Evolutionary conservation across 2,329 filamentous ascomycete species (phyloP), one percentile per base, ranked within the genome.

Genomic region (Arachnopeziza araneosa): DNA sequence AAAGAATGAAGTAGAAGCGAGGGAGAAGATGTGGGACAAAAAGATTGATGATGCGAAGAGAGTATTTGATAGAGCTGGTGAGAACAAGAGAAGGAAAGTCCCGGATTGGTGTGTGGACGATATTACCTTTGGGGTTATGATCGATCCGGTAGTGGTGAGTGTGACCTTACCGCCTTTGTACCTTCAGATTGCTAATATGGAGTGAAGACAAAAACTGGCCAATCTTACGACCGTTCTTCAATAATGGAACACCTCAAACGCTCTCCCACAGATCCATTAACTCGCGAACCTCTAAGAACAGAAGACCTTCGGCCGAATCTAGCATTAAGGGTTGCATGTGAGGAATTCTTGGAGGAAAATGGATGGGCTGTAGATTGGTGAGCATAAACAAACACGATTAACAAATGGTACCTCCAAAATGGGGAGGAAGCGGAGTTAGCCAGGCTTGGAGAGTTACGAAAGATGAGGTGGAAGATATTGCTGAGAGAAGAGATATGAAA

Each of bases 201-300:
- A 23, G 10, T 23, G n/a, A 17, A 58, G 87, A 93, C 90, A 1
- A 92, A 89, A 69, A 93, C 89, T 1, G 95, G 95, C 14, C 90
- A 93, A 65, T 95, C 89, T 1, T 99, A 96, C 72, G 95, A 98
- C 73, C 84, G 93, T 50, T 82, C 90, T 0, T 90, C 90, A 19
- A 88, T 99, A 62, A 80, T 92, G 70, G 91, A 96, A 74, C 92
- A 97, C 71, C 79, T 99, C 24, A 88, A 89, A 68, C 81, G 89
- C 23, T 84, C 84, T 36, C 80, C 81, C 0, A 89, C 84, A 17
- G 95, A 99, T 72, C 95, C 95, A 0, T 74, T 98, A 44, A 97
- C 93, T 0, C 81, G 93, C 50, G 88, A 92, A 63, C 85, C 88
- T 0, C 79, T 97, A 54, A 76, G 75, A 0, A 78, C 84, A 0